Evolutionary conservation across 192 early-diverging fungal genomes (phyloP).

Genomic region (Phycomyces blakesleeanus): DNA sequence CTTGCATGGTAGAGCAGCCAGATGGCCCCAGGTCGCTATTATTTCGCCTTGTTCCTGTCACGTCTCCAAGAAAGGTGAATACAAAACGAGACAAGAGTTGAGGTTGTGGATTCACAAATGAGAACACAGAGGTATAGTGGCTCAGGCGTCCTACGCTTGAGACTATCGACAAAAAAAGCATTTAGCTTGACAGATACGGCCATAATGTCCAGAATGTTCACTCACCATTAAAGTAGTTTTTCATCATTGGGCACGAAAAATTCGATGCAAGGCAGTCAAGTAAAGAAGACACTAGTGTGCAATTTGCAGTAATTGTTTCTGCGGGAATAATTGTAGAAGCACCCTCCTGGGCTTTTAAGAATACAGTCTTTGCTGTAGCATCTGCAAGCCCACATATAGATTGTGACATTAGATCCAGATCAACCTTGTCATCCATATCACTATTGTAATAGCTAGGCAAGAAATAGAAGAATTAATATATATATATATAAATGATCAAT

Average conservation of each 20-base stretch:
- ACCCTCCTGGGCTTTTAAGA: constrained; percentile 43
- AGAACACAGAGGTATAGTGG: constrained; percentile 46
- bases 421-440: constrained; percentile 57
- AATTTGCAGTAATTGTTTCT: constrained; percentile 44
- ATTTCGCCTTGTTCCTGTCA: constrained; percentile 28
- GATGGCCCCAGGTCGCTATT: not conserved
- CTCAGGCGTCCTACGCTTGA: constrained; percentile 27
- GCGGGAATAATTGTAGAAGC: constrained; percentile 16
- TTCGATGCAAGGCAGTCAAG: constrained; percentile 65
- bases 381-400: constrained; percentile 61
- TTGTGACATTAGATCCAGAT: constrained; percentile 33
- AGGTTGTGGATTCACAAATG: constrained; percentile 32
- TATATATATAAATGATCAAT: too few species aligned
- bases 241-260: constrained; percentile 54
- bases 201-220: not conserved
- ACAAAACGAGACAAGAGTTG: constrained; percentile 42
- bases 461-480: constrained; percentile 3
- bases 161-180: constrained; percentile 1
- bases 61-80: constrained; percentile 42
- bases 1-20: constrained; percentile 14
- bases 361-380: constrained; percentile 53
- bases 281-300: constrained; percentile 46
- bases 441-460: constrained; percentile 53
- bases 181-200: not conserved
- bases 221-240: constrained; percentile 46